Percentiles rank a stretch among this genome's conserved stretches.
Conservation (phyloP, 2,329 filamentous ascomycete genomes). For the Fusarium sp. region DNA sequence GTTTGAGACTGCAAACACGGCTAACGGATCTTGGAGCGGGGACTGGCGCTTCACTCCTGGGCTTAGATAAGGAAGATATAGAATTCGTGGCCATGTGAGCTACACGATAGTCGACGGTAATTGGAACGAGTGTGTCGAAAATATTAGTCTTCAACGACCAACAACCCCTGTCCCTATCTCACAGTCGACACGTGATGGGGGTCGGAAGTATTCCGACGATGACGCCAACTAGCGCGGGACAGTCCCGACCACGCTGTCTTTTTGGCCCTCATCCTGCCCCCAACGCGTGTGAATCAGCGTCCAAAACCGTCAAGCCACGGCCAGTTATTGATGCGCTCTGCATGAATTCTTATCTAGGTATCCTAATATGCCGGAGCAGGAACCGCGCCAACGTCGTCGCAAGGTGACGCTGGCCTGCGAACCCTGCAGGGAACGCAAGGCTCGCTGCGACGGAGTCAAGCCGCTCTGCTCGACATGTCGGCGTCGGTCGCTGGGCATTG, state of each 20-base stretch:
- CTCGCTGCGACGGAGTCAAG: constrained; percentile 56
- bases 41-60: background rate
- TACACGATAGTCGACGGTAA: background rate
- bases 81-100: background rate
- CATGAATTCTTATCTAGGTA: background rate
- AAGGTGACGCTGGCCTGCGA: constrained; percentile 56
- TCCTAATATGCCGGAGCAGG: background rate
- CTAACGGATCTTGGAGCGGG: background rate
- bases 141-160: background rate
- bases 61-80: background rate
- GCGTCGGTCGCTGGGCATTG: constrained; percentile 47
- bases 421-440: constrained; percentile 55
- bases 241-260: background rate
- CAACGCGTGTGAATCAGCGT: background rate
- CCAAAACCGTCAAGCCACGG: background rate
- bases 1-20: background rate
- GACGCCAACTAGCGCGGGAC: background rate
- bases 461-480: constrained; percentile 58
- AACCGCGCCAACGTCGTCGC: constrained; percentile 18
- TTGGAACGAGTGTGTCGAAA: background rate
- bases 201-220: background rate
- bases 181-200: background rate
- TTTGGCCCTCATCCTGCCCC: background rate
- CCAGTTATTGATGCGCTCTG: background rate
- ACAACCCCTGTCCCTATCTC: background rate